These are phyloP conservation scores for Penicillium rolfsii DNA, from an alignment of 2,329 filamentous ascomycete species.

Conservation along the genomic window DNA sequence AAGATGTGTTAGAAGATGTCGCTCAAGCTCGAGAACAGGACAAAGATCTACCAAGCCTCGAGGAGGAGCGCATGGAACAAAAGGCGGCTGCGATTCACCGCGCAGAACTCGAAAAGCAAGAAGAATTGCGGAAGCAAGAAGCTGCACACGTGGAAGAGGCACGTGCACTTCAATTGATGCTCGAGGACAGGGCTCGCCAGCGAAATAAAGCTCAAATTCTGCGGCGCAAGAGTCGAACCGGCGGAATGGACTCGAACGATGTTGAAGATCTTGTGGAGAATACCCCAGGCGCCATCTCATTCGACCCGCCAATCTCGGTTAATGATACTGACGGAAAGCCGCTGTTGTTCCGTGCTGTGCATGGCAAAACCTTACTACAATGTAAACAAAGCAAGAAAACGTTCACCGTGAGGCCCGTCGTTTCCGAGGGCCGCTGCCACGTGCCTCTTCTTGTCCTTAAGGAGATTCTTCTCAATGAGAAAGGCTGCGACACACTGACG, in stretches of 20 bases:
- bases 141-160: slow-evolving; percentile 48
- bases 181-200: slow-evolving; percentile 46
- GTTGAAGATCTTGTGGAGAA: slow-evolving; percentile 37
- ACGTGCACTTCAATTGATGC: slow-evolving; percentile 42
- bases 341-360: slow-evolving; percentile 70
- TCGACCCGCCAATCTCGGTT: slow-evolving; percentile 54
- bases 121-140: slow-evolving; percentile 51
- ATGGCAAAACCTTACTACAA: slow-evolving; percentile 68
- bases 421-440: slow-evolving; percentile 58
- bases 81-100: slow-evolving; percentile 69
- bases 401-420: slow-evolving; percentile 71
- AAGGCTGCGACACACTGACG: slow-evolving; percentile 60
- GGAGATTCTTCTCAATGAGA: slow-evolving; percentile 64
- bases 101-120: slow-evolving; percentile 55
- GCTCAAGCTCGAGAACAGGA: slow-evolving; percentile 75
- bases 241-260: slow-evolving; percentile 36
- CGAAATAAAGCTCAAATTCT: slow-evolving; percentile 44
- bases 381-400: slow-evolving; percentile 66
- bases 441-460: slow-evolving; percentile 73
- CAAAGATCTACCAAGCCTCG: slow-evolving; percentile 77
- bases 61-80: slow-evolving; percentile 83
- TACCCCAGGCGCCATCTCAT: slow-evolving; percentile 44
- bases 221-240: slow-evolving; percentile 44
- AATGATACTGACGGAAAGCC: slow-evolving; percentile 66
- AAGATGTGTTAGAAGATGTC: slow-evolving; percentile 81